Evolutionary conservation across 2,329 filamentous ascomycete species (phyloP), one percentile per base, ranked within the genome.

Genomic region (Colletotrichum neosansevieriae): DNA sequence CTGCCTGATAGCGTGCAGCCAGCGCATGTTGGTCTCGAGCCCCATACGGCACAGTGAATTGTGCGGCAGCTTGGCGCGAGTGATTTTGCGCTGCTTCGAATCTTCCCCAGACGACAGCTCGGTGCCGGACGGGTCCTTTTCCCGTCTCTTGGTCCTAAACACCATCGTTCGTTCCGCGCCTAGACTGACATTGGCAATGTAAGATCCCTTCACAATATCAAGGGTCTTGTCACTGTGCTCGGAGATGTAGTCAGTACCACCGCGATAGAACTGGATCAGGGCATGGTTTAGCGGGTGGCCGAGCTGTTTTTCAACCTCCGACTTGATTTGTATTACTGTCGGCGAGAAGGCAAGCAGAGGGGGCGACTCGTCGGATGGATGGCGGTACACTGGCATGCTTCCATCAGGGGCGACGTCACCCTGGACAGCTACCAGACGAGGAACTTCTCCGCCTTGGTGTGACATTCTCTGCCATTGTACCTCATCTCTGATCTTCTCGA

Each of bases 201-300:
- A 94, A 24, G 92, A 96, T 4, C 86, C 89, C 29, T 87, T 88
- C 12, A 89, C 90, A 64, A 99, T 96, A 77, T 99, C 96, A 24
- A 99, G 84, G 0, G 95, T 97, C 81, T 99, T 99, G 78, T 99
- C 96, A 44, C 94, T 97, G 76, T 99, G 96, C 76, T 99, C 96
- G 0, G 93, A 96, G 70, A 99, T 99, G 76, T 94, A 94, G 79
- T 99, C 96, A 54, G 88, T 89, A 3, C 95, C 93, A 72, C 87
- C 86, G n/a, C 96, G 92, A 76, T 99, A 99, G 66, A 94, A 88
- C 76, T 99, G 96, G 51, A 99, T 97, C 54, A 99, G 82, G 1
- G 91, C 94, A 76, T 99, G 96, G 75, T 99, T 99, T 47, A 99
- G 80, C 1, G 88, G 82, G 74, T 98, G 96, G 0, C 92, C 91